Evolutionary conservation across 208 protist genomes (phyloP), one percentile per base, ranked within the genome.

Genomic region (Lotmaria passim): DNA sequence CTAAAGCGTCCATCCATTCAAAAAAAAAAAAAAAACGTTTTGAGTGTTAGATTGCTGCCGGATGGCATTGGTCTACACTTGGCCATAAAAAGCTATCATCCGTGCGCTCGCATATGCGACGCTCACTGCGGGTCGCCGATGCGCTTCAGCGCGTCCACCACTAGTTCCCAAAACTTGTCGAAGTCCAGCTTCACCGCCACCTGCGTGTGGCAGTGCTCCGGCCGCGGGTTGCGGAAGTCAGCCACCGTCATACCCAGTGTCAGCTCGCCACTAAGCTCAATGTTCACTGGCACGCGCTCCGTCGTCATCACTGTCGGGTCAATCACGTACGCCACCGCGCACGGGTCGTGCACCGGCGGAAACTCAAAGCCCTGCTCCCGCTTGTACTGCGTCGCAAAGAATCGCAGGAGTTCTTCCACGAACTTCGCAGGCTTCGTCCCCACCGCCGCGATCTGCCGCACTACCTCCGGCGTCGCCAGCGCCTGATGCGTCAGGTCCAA

Each of bases 401-500:
- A 59, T 26, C 44, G 53, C n/a, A 59, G 53, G 5, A 59, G 53
- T 17, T 59, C 53, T 34, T 59, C 53, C 51, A 57, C 51, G 5
- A 57, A 57, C 30, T 21, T 57, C 30, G 24, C 31, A 3, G 24
- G 51, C 51, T 38, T 57, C 51, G 47, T 52, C 23, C 47, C 47
- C 21, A 52, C 47, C 47, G 47, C 47, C 12, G 47, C 47, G 24
- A 94, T 77, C 19, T 66, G 33, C 51, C 82, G 36, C 58, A 86
- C 26, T 24, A 96, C 78, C 15, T 34, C 57, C 17, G 70, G 62
- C 15, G 85, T 92, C 17, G 75, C 80, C 8, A 88, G 57, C 10
- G 84, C 89, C 50, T 91, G 92, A 38, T 90, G 73, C n/a, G 91
- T 94, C 10, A 94, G 85, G 72, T 96, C 85, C 3, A 96, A 60